Percentiles rank a stretch among this genome's conserved stretches.
Conservation (phyloP, 768 basidiomycete genomes). For the Dictyophora rubrovolvata region DNA sequence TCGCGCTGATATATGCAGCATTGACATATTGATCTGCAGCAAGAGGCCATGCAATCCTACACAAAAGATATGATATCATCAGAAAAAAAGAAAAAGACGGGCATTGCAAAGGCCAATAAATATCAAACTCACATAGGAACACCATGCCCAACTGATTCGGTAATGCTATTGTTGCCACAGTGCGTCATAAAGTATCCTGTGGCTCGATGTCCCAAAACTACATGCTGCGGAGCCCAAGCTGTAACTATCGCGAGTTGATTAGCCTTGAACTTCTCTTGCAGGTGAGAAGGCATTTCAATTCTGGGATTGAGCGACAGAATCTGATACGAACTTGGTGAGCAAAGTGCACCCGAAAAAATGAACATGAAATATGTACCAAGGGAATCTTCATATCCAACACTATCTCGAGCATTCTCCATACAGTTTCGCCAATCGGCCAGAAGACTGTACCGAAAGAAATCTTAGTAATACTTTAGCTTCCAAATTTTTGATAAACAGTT, state of each 20-base stretch:
- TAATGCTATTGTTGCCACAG: slow-evolving; percentile 17
- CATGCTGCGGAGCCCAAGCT: slow-evolving; percentile 17
- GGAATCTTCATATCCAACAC: slow-evolving; percentile 13
- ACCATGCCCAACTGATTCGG: slow-evolving; percentile 16
- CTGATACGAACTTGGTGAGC: slow-evolving; percentile 4
- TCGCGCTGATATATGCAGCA: slow-evolving; percentile 13
- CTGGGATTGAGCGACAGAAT: slow-evolving; percentile 12
- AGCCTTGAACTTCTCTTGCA: slow-evolving; percentile 11
- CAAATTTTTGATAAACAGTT: background rate
- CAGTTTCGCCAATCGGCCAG: background rate
- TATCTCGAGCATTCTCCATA: slow-evolving; percentile 4
- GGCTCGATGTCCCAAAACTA: slow-evolving; percentile 17
- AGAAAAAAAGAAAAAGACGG: background rate
- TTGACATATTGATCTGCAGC: slow-evolving; percentile 17
- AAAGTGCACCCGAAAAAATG: background rate
- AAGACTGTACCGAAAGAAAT: background rate
- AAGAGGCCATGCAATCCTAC: slow-evolving; percentile 20
- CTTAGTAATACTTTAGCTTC: background rate
- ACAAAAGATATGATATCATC: background rate
- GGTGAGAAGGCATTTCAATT: slow-evolving; percentile 4
- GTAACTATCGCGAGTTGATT: slow-evolving; percentile 14
- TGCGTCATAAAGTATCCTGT: slow-evolving; percentile 20
- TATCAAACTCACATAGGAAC: slow-evolving; percentile 15
- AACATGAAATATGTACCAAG: slow-evolving; percentile 10
- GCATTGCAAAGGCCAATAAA: background rate